These are phyloP conservation scores for Ophiorrhiza pumila DNA, from an alignment of 257 asterid species.

Conservation along the genomic window DNA sequence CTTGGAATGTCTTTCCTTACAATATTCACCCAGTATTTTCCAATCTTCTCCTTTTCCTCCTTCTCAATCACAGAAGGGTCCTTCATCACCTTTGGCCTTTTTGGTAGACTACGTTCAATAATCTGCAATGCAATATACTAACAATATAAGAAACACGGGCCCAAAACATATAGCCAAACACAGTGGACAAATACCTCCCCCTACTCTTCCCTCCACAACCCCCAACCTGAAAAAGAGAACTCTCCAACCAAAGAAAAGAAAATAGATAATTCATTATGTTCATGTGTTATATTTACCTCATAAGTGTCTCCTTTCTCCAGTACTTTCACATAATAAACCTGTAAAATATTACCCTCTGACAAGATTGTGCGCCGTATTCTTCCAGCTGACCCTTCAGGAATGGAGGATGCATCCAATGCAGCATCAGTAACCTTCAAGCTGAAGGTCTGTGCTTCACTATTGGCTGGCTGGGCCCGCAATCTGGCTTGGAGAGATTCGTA, in stretches of 20 bases:
- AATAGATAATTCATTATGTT: not conserved
- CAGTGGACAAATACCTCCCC: conserved; percentile 5
- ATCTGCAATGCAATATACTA: conserved; percentile 56
- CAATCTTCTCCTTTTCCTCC: conserved; percentile 79
- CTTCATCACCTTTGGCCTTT: conserved; percentile 68
- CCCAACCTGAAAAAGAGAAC: not conserved
- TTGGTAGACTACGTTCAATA: conserved; percentile 89
- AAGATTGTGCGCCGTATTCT: conserved; percentile 68
- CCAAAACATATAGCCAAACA: not conserved
- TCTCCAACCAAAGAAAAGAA: conserved; percentile 3
- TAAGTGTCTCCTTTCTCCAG: conserved; percentile 98
- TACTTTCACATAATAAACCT: conserved; percentile 88
- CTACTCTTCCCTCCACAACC: not conserved
- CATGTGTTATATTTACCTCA: conserved; percentile 58
- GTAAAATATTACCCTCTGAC: conserved; percentile 86
- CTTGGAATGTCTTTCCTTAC: conserved; percentile 89
- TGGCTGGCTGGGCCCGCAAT: conserved; percentile 52
- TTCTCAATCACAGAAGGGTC: conserved; percentile 82
- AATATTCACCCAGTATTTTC: conserved; percentile 78
- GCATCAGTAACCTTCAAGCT: conserved; percentile 72
- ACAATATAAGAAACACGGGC: conserved; percentile 6
- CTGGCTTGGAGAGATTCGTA: conserved; percentile 88
- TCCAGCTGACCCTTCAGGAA: conserved; percentile 99
- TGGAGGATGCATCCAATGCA: conserved; percentile 63
- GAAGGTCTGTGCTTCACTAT: conserved; percentile 53